Conservation (phyloP, 208 protist genomes). For the Blechomonas ayalai region DNA sequence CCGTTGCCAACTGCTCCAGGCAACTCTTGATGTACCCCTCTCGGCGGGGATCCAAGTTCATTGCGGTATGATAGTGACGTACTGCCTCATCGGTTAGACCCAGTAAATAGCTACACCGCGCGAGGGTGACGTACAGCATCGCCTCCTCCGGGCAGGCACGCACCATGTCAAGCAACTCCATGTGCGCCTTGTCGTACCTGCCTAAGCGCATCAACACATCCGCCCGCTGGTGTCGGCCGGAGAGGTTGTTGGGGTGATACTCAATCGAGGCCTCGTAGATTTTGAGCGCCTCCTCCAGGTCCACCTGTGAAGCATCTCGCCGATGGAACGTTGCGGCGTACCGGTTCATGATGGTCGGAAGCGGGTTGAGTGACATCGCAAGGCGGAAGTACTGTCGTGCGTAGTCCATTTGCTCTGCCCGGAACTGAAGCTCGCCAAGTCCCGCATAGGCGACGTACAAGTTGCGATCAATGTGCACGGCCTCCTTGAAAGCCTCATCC, state of each 20-base stretch:
- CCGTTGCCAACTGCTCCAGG: conserved; percentile 50
- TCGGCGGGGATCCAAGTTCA: conserved; percentile 67
- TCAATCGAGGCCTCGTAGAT: conserved; percentile 67
- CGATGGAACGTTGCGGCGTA: conserved; percentile 65
- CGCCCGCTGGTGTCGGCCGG: conserved; percentile 87
- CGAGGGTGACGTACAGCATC: conserved; percentile 83
- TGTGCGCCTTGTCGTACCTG: conserved; percentile 49
- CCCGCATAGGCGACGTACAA: conserved; percentile 97
- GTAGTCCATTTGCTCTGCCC: conserved; percentile 86
- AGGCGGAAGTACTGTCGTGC: conserved; percentile 87
- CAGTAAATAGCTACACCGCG: conserved; percentile 59
- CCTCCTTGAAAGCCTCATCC: conserved; percentile 77
- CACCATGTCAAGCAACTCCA: conserved; percentile 67
- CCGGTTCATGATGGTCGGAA: conserved; percentile 66
- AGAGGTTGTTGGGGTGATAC: conserved; percentile 73
- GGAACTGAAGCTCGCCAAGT: conserved; percentile 89
- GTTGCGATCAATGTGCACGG: conserved; percentile 80
- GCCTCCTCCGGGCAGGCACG: conserved; percentile 82
- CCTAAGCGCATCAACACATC: conserved; percentile 78
- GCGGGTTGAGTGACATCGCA: conserved; percentile 83
- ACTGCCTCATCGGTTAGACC: conserved; percentile 39
- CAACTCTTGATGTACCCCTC: conserved; percentile 58
- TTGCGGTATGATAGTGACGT: conserved; percentile 55
- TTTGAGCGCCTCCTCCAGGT: conserved; percentile 55
- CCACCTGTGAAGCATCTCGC: conserved; percentile 24